Conservation (phyloP, 176 grass and related monocot species). For the Oryza rufipogon region DNA sequence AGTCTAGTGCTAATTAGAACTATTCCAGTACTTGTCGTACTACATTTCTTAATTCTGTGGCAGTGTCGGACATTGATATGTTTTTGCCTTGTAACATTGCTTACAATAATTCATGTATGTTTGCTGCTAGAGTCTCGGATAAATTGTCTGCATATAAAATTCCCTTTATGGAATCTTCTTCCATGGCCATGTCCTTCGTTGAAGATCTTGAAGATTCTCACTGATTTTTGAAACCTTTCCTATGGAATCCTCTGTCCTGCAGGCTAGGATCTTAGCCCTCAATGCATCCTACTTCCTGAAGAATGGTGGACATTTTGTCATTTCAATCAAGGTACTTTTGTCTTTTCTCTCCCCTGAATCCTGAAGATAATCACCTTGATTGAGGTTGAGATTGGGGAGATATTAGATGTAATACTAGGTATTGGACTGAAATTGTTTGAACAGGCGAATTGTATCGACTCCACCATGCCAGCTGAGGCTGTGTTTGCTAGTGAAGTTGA, state of each 20-base stretch:
- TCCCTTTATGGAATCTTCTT: not conserved
- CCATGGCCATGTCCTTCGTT: not conserved
- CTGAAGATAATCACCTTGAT: too few species aligned
- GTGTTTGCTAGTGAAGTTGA: conserved; percentile 85
- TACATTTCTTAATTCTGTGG: not conserved
- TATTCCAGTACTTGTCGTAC: not conserved
- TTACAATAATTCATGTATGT: not conserved
- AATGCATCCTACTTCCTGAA: conserved; percentile 90
- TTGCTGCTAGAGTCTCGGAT: not conserved
- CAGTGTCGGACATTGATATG: not conserved
- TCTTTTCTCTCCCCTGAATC: not conserved
- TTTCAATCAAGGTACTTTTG: conserved; percentile 82
- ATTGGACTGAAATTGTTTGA: not conserved
- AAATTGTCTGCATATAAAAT: not conserved
- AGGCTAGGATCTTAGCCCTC: conserved; percentile 93
- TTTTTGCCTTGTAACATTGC: not conserved
- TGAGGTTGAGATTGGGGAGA: too few species aligned
- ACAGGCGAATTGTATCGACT: conserved; percentile 88
- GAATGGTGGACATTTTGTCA: conserved; percentile 92
- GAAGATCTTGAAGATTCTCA: not conserved
- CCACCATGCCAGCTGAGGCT: conserved; percentile 66
- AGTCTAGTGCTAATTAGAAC: not conserved
- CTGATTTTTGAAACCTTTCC: not conserved
- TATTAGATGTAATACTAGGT: not conserved
- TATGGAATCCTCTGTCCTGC: conserved; percentile 18